Base-by-base conservation (phyloP, 2,329 filamentous ascomycete species). In the Helotiales sp. region DNA sequence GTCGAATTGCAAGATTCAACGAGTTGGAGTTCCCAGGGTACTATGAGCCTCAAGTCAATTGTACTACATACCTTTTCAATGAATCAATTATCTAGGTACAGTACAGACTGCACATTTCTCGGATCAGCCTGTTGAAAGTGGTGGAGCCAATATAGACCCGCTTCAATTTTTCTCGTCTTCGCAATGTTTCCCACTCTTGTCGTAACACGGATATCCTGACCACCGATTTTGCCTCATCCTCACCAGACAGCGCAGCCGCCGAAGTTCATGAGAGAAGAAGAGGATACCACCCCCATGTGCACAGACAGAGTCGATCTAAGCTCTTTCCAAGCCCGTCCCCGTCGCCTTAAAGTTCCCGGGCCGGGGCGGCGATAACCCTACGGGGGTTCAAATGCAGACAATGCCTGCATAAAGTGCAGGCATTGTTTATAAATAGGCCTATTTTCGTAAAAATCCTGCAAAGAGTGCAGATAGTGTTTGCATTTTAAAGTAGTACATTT, bases 1-100 rank as follows among this genome's bases (percentile, higher is more conserved):
- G 26, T 43, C 58, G 43, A 63, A 55, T 43, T 63, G 61, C 54
- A 63, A 30, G 26, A 54, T 63, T 55, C 61, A 34, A 57, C 52
- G 61, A 45, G 32, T 55, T 55, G 45, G 45, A 49, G 45, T 49
- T 49, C 45, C 45, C 45, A 49, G 45, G 45, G 45, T 20, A 49
- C 20, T 49, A 26, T 49, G 45, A 49, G 45, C 20, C 45, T 49
- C 20, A 49, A 49, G 45, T 49, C 45, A 49, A 49, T 49, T 49
- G 45, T 26, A 49, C 45, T 49, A 49, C 45, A 49, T 49, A 49
- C 45, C 45, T 49, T 49, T 49, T 49, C 45, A 49, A 49, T 26
- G 45, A 49, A 49, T 49, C 45, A 49, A 49, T 49, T 49, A 49
- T 49, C 45, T 49, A 49, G 45, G 45, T 49, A 49, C 45, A 49